Evolutionary conservation across 2,329 filamentous ascomycete species (phyloP).

Genomic region (Penicillium decumbens): DNA sequence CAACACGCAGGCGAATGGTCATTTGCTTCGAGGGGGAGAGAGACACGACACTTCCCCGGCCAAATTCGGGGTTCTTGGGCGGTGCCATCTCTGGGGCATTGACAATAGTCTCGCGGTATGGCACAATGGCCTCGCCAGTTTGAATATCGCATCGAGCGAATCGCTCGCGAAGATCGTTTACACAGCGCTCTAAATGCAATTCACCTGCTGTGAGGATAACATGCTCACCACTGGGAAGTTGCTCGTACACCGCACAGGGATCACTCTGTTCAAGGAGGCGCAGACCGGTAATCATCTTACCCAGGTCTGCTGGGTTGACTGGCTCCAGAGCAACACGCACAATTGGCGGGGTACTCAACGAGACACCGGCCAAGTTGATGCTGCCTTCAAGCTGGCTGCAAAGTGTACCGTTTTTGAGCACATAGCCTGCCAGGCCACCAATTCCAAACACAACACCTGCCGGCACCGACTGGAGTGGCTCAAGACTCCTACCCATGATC

Average conservation of each 20-base stretch:
- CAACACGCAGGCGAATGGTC: slow-evolving; percentile 68
- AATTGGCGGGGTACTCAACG: slow-evolving; percentile 77
- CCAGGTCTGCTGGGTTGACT: slow-evolving; percentile 78
- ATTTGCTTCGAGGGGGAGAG: slow-evolving; percentile 83
- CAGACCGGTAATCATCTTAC: slow-evolving; percentile 90
- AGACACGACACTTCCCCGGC: slow-evolving; percentile 71
- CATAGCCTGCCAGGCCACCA: slow-evolving; percentile 81
- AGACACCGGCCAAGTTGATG: slow-evolving; percentile 84
- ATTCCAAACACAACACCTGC: slow-evolving; percentile 96
- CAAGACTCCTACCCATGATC: slow-evolving; percentile 87
- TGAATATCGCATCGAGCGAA: slow-evolving; percentile 95
- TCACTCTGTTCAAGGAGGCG: slow-evolving; percentile 88
- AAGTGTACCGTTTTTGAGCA: slow-evolving; percentile 93
- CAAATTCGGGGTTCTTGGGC: slow-evolving; percentile 77
- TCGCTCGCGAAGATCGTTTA: slow-evolving; percentile 87
- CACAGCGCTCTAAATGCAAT: slow-evolving; percentile 84
- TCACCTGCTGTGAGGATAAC: slow-evolving; percentile 92
- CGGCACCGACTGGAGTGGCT: slow-evolving; percentile 76
- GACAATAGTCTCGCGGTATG: slow-evolving; percentile 89
- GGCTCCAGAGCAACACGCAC: slow-evolving; percentile 95
- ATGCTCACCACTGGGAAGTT: slow-evolving; percentile 87
- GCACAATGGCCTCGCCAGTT: slow-evolving; percentile 88
- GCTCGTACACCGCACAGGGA: slow-evolving; percentile 92
- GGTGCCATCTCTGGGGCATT: slow-evolving; percentile 86
- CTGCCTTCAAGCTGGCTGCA: slow-evolving; percentile 82